Conservation (phyloP, 2,329 filamentous ascomycete species). For the Drechmeria coniospora region DNA sequence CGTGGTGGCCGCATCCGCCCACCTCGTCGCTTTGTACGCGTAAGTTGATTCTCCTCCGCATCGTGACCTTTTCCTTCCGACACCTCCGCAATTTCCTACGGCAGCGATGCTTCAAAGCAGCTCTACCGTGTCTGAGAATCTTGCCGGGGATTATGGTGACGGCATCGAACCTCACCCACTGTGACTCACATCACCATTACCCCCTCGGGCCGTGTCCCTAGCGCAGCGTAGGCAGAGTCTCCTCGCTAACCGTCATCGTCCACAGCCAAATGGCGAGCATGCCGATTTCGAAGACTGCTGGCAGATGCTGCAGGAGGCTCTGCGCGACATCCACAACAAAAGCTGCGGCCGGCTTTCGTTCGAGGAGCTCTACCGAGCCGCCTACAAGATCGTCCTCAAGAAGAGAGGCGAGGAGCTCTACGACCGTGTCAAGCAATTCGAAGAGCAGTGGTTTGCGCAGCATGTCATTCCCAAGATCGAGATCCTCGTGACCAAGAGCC, state of each 20-base stretch:
- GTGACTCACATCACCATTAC: too few species aligned
- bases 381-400: slow-evolving; percentile 84
- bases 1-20: slow-evolving; percentile 25
- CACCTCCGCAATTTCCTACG: too few species aligned
- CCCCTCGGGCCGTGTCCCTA: too few species aligned
- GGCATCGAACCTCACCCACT: too few species aligned
- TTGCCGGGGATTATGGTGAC: too few species aligned
- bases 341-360: slow-evolving; percentile 84
- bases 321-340: slow-evolving; percentile 80
- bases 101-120: too few species aligned
- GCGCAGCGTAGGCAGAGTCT: neutral
- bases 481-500: slow-evolving; percentile 51
- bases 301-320: slow-evolving; percentile 58
- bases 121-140: too few species aligned
- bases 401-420: slow-evolving; percentile 77
- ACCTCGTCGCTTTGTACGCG: slow-evolving; percentile 25
- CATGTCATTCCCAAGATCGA: slow-evolving; percentile 59
- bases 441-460: slow-evolving; percentile 63
- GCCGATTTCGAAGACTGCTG: slow-evolving; percentile 80
- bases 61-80: too few species aligned
- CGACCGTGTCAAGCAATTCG: slow-evolving; percentile 62
- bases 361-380: slow-evolving; percentile 85
- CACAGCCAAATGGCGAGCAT: slow-evolving; percentile 29
- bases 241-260: slow-evolving; percentile 9
- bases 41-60: slow-evolving; percentile 13